Conservation (phyloP, 345 rosid species). For the Cardamine resedifolia region DNA sequence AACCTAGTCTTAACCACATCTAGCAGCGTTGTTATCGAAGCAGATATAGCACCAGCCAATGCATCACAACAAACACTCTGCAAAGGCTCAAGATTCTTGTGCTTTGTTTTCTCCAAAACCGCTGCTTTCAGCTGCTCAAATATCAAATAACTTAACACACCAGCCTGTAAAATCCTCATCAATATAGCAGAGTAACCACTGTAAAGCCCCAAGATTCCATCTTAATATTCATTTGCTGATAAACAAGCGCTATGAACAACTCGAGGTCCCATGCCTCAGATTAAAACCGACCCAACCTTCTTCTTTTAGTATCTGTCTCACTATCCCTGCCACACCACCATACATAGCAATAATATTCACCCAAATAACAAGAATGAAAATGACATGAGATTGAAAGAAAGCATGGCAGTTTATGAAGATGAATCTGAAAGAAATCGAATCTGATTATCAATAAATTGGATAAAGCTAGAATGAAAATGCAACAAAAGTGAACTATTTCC, state of each 20-base stretch:
- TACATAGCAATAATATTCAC: too few species aligned
- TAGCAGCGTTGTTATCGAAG: constrained; percentile 75
- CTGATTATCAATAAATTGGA: background rate
- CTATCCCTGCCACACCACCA: too few species aligned
- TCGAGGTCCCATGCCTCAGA: too few species aligned
- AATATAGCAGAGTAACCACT: constrained; percentile 89
- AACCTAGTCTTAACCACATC: constrained; percentile 93
- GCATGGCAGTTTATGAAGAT: background rate
- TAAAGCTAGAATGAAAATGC: background rate
- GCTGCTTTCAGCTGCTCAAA: constrained; percentile 84
- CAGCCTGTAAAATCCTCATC: constrained; percentile 84
- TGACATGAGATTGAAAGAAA: background rate
- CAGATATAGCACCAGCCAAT: constrained; percentile 86
- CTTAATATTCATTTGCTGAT: constrained; percentile 36
- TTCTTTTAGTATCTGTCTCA: too few species aligned
- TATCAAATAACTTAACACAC: constrained; percentile 84
- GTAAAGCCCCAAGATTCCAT: constrained; percentile 81
- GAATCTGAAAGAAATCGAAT: background rate
- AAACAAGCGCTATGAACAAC: too few species aligned
- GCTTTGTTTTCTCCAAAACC: constrained; percentile 59
- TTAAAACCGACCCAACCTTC: too few species aligned
- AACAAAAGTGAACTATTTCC: background rate
- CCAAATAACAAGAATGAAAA: background rate
- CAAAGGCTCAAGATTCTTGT: constrained; percentile 66
- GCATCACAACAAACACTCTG: constrained; percentile 90